Percentiles rank a stretch among this genome's conserved stretches.
phyloP scores from a whole-genome alignment of 371 early-diverging fungal species.

The Entomophthora muscae region DNA sequence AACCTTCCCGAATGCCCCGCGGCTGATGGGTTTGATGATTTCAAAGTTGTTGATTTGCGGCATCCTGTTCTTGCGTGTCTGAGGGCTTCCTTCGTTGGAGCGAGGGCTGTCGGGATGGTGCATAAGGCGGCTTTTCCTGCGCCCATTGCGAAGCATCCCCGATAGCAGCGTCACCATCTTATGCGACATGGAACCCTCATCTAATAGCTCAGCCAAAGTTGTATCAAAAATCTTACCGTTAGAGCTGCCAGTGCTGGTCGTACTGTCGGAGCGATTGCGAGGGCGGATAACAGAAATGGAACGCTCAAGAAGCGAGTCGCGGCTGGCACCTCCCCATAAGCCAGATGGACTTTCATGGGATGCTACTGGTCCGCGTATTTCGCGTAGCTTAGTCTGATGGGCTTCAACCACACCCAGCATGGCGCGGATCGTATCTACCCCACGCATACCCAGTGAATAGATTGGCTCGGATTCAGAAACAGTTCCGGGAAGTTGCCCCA shows the following conservation, averaged over 20 bases:
- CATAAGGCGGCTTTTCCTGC: not conserved
- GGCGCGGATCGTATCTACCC: not conserved
- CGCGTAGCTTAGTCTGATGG: not conserved
- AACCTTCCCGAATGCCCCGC: slow-evolving; percentile 75
- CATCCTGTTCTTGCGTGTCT: slow-evolving; percentile 11
- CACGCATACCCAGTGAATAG: not conserved
- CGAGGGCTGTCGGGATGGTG: not conserved
- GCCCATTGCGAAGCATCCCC: slow-evolving; percentile 1
- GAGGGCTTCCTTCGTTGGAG: slow-evolving; percentile 2
- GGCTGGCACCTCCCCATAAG: not conserved
- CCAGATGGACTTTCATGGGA: not conserved
- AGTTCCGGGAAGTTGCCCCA: not conserved
- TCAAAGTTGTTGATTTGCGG: slow-evolving; percentile 74
- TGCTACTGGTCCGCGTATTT: not conserved
- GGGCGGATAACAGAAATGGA: not conserved
- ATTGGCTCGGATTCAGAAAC: not conserved
- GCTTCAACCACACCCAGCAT: not conserved
- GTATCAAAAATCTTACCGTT: not conserved
- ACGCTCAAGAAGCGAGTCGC: not conserved
- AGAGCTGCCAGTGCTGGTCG: not conserved
- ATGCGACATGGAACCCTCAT: not conserved
- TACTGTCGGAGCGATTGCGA: slow-evolving; percentile 1
- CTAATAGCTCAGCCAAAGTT: too few relatives aligned
- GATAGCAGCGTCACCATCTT: slow-evolving; percentile 2
- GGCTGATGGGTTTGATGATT: slow-evolving; percentile 68